Conservation (phyloP, 1,284 basidiomycete species). For the Ustilago crameri region DNA sequence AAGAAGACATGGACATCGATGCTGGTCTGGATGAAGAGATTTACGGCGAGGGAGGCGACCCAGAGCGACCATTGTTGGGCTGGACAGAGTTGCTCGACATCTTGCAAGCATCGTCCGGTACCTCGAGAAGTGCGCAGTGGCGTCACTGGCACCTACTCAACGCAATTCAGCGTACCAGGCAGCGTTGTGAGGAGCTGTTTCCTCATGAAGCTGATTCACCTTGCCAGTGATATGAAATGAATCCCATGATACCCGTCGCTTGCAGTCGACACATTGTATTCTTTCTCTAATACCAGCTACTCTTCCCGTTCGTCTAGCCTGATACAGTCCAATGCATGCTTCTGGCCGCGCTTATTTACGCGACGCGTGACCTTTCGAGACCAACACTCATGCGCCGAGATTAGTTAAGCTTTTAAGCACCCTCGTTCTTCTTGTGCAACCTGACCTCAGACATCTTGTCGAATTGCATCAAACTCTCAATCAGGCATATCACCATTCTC, state of each 20-base stretch:
- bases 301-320: too few species aligned
- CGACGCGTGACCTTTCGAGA: slow-evolving; percentile 7
- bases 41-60: background rate
- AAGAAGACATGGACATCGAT: slow-evolving; percentile 13
- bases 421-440: background rate
- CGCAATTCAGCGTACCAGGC: slow-evolving; percentile 19
- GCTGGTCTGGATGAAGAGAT: slow-evolving; percentile 17
- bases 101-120: slow-evolving; percentile 20
- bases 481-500: background rate
- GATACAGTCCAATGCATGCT: background rate
- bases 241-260: background rate
- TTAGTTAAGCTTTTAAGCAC: background rate
- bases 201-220: slow-evolving; percentile 1
- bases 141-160: slow-evolving; percentile 37
- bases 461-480: background rate
- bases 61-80: background rate
- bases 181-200: slow-evolving; percentile 27
- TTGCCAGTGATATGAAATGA: background rate
- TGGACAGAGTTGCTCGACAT: slow-evolving; percentile 21
- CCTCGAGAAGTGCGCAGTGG: slow-evolving; percentile 25
- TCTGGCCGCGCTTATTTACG: slow-evolving; percentile 10
- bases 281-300: too few species aligned
- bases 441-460: background rate
- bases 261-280: background rate
- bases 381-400: slow-evolving; percentile 10